Evolutionary conservation across 75 land plant species (phyloP).

Genomic region (Pinus tabuliformis): DNA sequence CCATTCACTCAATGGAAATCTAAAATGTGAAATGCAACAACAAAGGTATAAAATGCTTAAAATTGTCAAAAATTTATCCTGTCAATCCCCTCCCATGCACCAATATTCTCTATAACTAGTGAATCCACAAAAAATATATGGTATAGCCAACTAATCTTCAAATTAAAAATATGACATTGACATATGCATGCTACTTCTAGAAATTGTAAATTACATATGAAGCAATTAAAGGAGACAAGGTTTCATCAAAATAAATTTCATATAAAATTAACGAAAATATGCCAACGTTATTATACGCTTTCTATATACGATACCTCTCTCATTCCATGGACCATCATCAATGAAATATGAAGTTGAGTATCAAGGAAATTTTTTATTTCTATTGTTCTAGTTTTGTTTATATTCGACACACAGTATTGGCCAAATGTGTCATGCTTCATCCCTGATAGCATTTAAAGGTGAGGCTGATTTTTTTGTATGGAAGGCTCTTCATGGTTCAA

Average conservation of each 20-base stretch:
- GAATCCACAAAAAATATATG: not conserved
- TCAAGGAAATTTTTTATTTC: constrained; percentile 6
- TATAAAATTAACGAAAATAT: not conserved
- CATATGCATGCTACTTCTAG: not conserved
- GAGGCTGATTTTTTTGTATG: constrained; percentile 8
- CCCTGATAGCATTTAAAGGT: constrained; percentile 6
- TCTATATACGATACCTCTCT: not conserved
- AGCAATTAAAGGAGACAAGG: not conserved
- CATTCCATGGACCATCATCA: constrained; percentile 5
- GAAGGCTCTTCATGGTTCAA: constrained; percentile 8
- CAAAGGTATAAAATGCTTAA: not conserved
- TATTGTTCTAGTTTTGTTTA: constrained; percentile 1
- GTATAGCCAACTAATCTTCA: not conserved
- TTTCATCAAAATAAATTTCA: not conserved
- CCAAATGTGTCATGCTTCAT: constrained; percentile 10
- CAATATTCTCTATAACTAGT: not conserved
- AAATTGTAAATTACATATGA: not conserved
- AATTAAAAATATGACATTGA: not conserved
- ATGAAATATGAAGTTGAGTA: constrained; percentile 9
- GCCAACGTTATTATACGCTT: not conserved
- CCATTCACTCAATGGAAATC: not conserved
- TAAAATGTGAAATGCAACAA: not conserved
- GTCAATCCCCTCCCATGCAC: not conserved
- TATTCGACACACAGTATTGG: constrained; percentile 6
- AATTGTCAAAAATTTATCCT: not conserved